These are phyloP conservation scores for Aureobasidium mangrovei DNA, from an alignment of 2,329 filamentous ascomycete genomes.

Conservation along the genomic window DNA sequence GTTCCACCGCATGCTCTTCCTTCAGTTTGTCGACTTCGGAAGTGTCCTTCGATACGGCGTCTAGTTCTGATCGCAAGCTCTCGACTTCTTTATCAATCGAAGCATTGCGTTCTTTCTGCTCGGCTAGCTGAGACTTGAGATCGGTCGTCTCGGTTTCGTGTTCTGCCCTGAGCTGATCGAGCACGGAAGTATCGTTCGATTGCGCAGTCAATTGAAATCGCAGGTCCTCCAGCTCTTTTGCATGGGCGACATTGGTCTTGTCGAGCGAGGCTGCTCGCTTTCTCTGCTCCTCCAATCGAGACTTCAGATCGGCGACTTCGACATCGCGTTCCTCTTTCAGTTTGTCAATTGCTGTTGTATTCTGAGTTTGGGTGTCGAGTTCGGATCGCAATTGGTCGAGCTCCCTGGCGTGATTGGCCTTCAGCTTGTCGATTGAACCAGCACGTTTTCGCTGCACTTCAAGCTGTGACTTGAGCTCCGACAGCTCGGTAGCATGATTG, in stretches of 20 bases:
- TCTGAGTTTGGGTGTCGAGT: background rate
- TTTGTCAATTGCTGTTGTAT: background rate
- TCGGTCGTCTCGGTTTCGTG: background rate
- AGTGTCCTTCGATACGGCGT: background rate
- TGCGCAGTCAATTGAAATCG: background rate
- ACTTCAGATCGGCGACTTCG: background rate
- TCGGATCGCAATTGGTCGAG: constrained; percentile 6
- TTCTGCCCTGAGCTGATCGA: background rate
- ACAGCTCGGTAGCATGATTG: constrained; percentile 19
- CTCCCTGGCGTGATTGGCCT: constrained; percentile 6
- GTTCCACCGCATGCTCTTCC: background rate
- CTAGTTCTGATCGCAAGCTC: background rate
- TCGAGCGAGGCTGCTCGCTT: background rate
- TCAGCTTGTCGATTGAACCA: constrained; percentile 8
- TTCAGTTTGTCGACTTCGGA: constrained; percentile 4
- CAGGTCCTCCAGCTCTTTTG: background rate
- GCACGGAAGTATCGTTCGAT: background rate
- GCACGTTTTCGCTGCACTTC: constrained; percentile 17
- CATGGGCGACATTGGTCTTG: background rate
- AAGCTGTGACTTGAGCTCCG: constrained; percentile 20
- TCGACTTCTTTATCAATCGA: background rate
- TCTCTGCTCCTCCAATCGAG: background rate
- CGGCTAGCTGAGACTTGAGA: background rate
- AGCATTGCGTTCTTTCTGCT: background rate
- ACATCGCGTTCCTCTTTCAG: background rate